Base-by-base conservation (phyloP, 305 asterid species). In the Rubia tinctorum region DNA sequence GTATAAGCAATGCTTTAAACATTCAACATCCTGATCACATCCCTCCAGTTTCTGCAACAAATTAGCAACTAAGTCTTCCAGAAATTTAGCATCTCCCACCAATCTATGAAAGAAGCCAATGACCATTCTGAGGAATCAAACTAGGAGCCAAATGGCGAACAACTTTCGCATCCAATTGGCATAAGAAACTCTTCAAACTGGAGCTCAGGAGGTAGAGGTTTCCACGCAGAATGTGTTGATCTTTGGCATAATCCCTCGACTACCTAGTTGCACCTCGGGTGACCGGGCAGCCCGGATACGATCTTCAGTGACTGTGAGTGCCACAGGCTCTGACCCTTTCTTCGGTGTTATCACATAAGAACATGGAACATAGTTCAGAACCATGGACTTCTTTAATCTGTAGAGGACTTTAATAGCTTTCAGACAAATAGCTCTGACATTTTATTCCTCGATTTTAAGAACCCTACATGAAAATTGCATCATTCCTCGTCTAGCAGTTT, bases 61-160 rank as follows among this genome's bases (percentile, higher is more conserved):
- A 17, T 53, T 53, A 8, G 10, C 5, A 53, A 53, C 59, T 6
- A 53, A 5, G 17, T 53, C 59, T 53, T 53, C 59, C 6, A 53
- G 59, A 53, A 53, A 53, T 8, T 53, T 53, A 53, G 60, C 60
- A 53, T 53, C 60, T 5, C 60, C 60, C 7, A 53, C 60, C 60
- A 53, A 53, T 3, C 23, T 53, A 53, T 53, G 60, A 53, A 53
- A 53, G 23, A 53, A 53, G 7, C 60, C 60, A 53, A 53, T 53
- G 22, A 53, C 60, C 23, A 53, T 53, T 23, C 23, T 53, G 60
- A 0, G 17, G 59, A 53, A 53, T 18, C 25, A 53, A 53, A n/a
- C 60, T 18, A 81, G 75, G 72, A 76, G 78, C 81, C 76, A 73
- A 44, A 86, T 61, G 42, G 79, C 53, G 40, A 76, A 18, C 88